Evolutionary conservation across 495 filamentous ascomycete species (phyloP), one percentile per base, ranked within the genome.

Genomic region (Penicillium roqueforti): DNA sequence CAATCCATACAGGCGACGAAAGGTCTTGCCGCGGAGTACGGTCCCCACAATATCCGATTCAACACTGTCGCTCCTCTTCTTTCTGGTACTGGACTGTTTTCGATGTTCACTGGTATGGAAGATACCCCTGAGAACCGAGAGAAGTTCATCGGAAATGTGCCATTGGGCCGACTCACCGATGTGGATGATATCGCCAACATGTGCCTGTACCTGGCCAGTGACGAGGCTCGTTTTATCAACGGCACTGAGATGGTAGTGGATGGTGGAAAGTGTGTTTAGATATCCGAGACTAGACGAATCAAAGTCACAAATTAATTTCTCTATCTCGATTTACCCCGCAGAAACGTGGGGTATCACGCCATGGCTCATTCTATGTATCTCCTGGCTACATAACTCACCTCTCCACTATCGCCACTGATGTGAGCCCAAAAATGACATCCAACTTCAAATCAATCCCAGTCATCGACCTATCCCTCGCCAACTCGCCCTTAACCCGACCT

Each of bases 171-270:
- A 25, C 72, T 84, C 23, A 82, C 80, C 13, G 81, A 85, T 22
- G 80, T 80, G 1, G 74, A 74, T n/a, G 85, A 89, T 62, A 77
- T 89, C 41, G 83, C 83, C 19, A 83, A 83, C 51, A 85, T 85
- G 36, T 83, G 78, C 52, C 72, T 84, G 14, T 88, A 84, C 61
- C 67, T 89, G 31, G 85, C 81, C 2, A 86, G 83, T 56, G 79
- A 84, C 39, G 86, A 89, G 56, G 82, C 80, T 0, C 72, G 76
- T 16, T 89, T 88, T 60, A 77, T 89, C 37, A 89, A 86, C n/a
- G 86, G 85, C 1, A 78, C 69, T 9, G 72, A 76, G 51, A 71
- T 75, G 65, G 63, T 76, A 7, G 62, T 72, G 39, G 69, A 72
- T 60, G 68, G 70, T 26, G 72, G 62, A 28, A 71, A 68, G 51